Conservation (phyloP, 1,139 yeast genomes). For the Blastobotrys elegans region DNA sequence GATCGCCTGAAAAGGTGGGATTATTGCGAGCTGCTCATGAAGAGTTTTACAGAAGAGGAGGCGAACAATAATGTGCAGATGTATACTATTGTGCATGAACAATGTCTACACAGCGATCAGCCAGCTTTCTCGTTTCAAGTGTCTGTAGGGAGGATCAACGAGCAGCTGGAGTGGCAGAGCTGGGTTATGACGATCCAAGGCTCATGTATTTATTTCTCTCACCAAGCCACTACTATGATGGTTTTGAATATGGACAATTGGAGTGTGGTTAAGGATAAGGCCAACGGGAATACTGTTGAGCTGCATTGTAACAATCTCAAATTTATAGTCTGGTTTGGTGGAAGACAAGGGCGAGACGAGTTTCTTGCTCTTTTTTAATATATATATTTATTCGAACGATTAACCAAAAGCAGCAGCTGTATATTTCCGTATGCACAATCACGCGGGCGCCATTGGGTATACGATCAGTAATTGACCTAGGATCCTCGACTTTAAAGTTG, state of each 20-base stretch:
- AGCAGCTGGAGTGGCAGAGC: not conserved
- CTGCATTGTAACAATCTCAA: not conserved
- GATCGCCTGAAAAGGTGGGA: slow-evolving; percentile 18
- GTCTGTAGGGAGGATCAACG: not conserved
- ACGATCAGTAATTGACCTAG: too few species aligned
- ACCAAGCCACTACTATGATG: not conserved
- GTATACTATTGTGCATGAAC: not conserved
- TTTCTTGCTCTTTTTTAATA: not conserved
- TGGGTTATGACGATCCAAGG: not conserved
- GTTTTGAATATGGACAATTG: not conserved
- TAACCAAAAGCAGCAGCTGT: too few species aligned
- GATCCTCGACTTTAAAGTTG: too few species aligned
- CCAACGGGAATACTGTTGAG: not conserved
- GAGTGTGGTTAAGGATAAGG: not conserved
- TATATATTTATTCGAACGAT: too few species aligned
- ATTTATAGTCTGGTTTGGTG: not conserved
- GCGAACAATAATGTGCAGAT: not conserved
- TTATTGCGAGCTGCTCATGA: slow-evolving; percentile 13
- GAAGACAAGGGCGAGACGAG: not conserved
- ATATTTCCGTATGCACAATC: too few species aligned
- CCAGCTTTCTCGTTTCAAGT: too few species aligned
- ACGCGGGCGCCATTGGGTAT: too few species aligned
- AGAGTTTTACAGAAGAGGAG: not conserved
- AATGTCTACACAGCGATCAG: too few species aligned
- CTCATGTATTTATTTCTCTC: not conserved